A percentile compares a stretch with the other conserved stretches of the same genome.
These are phyloP conservation scores for Somion occarium DNA, from an alignment of 1,284 basidiomycete genomes.

Conservation along the genomic window DNA sequence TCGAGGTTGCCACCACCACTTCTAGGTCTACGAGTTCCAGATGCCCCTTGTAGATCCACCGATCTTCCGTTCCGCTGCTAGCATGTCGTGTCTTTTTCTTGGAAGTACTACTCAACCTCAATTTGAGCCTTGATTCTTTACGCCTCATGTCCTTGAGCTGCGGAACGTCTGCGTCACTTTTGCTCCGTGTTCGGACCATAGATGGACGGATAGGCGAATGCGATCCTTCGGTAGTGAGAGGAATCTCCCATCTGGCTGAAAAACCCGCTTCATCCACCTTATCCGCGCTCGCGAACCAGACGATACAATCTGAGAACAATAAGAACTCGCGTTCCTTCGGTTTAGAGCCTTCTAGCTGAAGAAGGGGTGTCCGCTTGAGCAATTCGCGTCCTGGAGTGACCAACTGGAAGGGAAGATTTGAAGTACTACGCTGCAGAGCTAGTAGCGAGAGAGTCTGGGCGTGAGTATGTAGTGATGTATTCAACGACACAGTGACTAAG, in stretches of 20 bases:
- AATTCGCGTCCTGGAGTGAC: constrained; percentile 76
- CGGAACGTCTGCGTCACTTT: constrained; percentile 54
- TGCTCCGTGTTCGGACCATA: constrained; percentile 47
- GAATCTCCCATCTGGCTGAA: constrained; percentile 24
- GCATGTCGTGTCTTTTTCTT: constrained; percentile 36
- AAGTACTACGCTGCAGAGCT: constrained; percentile 70
- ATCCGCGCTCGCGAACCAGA: constrained; percentile 68
- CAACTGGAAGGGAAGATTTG: constrained; percentile 71
- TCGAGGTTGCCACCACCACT: constrained; percentile 55
- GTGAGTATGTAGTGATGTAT: constrained; percentile 74
- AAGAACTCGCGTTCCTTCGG: constrained; percentile 67
- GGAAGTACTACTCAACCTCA: constrained; percentile 22
- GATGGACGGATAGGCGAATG: constrained; percentile 25
- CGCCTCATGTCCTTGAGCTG: constrained; percentile 11
- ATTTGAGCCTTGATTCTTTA: constrained; percentile 20
- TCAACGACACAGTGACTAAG: constrained; percentile 74
- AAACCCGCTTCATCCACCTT: constrained; percentile 22
- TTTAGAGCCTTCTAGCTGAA: constrained; percentile 49
- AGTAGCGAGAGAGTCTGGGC: constrained; percentile 70
- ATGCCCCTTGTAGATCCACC: constrained; percentile 67
- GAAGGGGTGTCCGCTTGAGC: constrained; percentile 59
- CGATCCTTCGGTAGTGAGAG: constrained; percentile 11
- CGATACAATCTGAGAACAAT: constrained; percentile 75
- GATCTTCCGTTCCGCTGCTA: constrained; percentile 45
- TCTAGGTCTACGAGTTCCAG: constrained; percentile 73